These are phyloP conservation scores for Eucalyptus regnans DNA, from an alignment of 345 rosid species.

Conservation along the genomic window DNA sequence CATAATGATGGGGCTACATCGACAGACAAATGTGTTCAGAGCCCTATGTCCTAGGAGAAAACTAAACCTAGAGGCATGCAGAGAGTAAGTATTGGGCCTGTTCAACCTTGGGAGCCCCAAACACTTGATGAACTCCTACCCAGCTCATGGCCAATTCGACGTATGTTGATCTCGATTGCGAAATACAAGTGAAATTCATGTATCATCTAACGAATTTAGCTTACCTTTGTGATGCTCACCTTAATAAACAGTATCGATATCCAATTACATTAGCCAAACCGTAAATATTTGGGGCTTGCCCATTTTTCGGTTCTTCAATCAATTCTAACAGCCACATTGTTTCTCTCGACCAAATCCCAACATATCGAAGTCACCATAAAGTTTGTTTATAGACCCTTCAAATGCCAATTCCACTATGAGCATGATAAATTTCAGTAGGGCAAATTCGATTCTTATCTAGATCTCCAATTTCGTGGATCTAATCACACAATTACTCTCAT, in stretches of 20 bases:
- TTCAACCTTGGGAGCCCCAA: not conserved
- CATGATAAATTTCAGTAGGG: fast-evolving
- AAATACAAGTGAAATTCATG: too few species aligned
- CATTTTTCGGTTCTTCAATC: not conserved
- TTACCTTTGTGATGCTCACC: not conserved
- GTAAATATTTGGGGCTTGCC: not conserved
- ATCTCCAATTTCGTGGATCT: fast-evolving
- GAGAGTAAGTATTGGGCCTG: not conserved
- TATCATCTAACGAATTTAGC: not conserved
- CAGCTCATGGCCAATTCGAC: not conserved
- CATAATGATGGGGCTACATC: not conserved
- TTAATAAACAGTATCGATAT: not conserved
- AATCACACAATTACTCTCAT: fast-evolving
- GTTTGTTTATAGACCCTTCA: not conserved
- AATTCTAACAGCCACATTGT: not conserved
- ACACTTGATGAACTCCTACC: not conserved
- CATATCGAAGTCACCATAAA: fast-evolving
- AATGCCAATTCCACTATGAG: not conserved
- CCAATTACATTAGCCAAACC: not conserved
- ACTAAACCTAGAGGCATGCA: not conserved
- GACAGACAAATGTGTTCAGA: not conserved
- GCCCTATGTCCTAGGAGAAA: not conserved
- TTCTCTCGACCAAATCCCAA: not conserved
- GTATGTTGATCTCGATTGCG: not conserved
- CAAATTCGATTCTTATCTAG: not conserved